Percentiles rank a stretch among this genome's conserved stretches.
Conservation (phyloP, 768 basidiomycete genomes). For the Termitomyces eurrhizus region DNA sequence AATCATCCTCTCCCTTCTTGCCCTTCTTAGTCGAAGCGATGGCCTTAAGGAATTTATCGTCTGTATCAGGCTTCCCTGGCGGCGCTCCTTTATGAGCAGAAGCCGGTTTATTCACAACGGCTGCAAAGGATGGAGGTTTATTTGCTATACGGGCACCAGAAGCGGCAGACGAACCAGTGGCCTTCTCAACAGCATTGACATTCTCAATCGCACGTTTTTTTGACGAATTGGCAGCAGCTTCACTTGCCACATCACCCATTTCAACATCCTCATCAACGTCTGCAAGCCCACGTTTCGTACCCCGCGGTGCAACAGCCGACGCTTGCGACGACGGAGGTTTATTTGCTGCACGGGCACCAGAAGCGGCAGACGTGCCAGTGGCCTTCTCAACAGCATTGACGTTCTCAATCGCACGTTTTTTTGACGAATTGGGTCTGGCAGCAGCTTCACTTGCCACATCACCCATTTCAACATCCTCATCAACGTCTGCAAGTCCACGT, state of each 20-base stretch:
- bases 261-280: constrained; percentile 36
- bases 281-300: constrained; percentile 37
- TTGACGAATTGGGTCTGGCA: constrained; percentile 25
- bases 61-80: constrained; percentile 57
- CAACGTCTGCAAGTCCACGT: constrained; percentile 33
- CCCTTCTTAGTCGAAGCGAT: constrained; percentile 69
- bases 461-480: constrained; percentile 36
- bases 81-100: constrained; percentile 22
- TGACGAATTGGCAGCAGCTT: constrained; percentile 13
- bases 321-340: constrained; percentile 16
- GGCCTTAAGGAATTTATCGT: constrained; percentile 65
- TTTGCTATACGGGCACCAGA: constrained; percentile 1
- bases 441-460: constrained; percentile 17
- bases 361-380: background rate
- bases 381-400: constrained; percentile 21
- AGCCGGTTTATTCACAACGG: constrained; percentile 17
- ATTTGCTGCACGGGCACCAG: background rate
- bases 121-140: constrained; percentile 3
- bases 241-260: constrained; percentile 25
- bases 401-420: constrained; percentile 41
- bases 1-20: constrained; percentile 63
- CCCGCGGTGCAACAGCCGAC: constrained; percentile 18
- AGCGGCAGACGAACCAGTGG: background rate
- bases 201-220: constrained; percentile 44
- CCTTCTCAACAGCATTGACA: constrained; percentile 21